Evolutionary conservation across 176 grass and related monocot genomes (phyloP).

Genomic region (Oryza glaberrima): DNA sequence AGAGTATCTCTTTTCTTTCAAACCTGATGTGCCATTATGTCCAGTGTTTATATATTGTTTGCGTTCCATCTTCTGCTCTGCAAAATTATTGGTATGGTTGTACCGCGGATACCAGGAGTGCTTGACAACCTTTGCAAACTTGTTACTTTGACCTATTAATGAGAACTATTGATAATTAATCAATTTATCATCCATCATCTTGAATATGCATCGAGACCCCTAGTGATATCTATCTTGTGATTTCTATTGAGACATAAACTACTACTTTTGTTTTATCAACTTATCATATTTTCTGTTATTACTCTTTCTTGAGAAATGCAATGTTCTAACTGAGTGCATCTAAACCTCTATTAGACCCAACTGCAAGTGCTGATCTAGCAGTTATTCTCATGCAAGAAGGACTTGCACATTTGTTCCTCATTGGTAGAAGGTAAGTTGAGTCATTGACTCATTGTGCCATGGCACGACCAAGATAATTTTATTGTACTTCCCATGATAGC

Average conservation of each 20-base stretch:
- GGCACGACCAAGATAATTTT: constrained; percentile 20
- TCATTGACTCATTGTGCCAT: constrained; percentile 18
- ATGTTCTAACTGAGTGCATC: constrained; percentile 17
- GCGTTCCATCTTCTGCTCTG: not conserved
- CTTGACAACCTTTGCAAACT: not conserved
- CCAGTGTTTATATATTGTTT: not conserved
- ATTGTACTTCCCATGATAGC: constrained; percentile 15
- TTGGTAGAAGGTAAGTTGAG: constrained; percentile 75
- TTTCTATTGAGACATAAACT: constrained; percentile 1
- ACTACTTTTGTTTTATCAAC: not conserved
- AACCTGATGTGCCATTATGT: not conserved
- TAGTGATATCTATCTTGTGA: not conserved
- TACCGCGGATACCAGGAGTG: too few relatives aligned
- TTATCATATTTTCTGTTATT: not conserved
- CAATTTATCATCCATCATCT: not conserved
- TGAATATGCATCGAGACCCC: not conserved
- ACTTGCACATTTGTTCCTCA: constrained; percentile 84
- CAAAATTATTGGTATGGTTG: too few relatives aligned
- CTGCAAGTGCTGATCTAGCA: constrained; percentile 95
- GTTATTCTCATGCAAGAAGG: constrained; percentile 99
- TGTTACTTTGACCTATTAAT: not conserved
- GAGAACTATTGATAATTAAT: not conserved
- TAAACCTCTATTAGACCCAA: constrained; percentile 72
- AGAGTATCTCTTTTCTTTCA: not conserved
- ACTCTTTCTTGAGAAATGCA: not conserved